Percentiles rank a stretch among this genome's conserved stretches.
These are phyloP conservation scores for Phlebopus sp. DNA, from an alignment of 1,284 basidiomycete genomes.

Conservation along the genomic window DNA sequence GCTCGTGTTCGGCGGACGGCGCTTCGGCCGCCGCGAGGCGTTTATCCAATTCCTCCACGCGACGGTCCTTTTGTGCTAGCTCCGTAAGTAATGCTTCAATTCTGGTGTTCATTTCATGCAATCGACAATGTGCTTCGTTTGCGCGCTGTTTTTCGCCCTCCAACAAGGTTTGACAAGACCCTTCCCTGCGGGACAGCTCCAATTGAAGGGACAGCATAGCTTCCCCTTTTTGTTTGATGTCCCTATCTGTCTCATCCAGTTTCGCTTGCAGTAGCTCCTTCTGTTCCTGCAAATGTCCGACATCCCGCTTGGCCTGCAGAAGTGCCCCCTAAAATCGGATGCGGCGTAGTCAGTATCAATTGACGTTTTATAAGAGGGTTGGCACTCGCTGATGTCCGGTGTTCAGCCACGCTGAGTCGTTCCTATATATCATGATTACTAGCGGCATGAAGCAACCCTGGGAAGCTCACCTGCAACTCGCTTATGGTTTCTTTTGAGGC, in stretches of 20 bases:
- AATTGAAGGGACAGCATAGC: conserved; percentile 19
- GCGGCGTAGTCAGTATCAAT: conserved; percentile 4
- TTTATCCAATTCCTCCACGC: conserved; percentile 20
- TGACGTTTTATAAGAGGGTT: not conserved
- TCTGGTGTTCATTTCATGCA: conserved; percentile 19
- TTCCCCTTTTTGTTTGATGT: conserved; percentile 12
- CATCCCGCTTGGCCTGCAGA: conserved; percentile 16
- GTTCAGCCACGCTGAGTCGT: conserved; percentile 18
- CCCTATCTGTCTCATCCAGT: conserved; percentile 14
- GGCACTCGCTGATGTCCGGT: conserved; percentile 15
- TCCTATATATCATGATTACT: conserved; percentile 14
- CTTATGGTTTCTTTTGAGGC: conserved; percentile 52
- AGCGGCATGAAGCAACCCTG: not conserved
- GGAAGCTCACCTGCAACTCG: conserved; percentile 47
- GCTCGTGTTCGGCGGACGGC: conserved; percentile 18
- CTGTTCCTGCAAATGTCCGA: conserved; percentile 20
- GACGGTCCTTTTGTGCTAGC: conserved; percentile 20
- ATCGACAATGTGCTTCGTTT: conserved; percentile 19
- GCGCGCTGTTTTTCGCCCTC: conserved; percentile 21
- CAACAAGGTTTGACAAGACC: conserved; percentile 21
- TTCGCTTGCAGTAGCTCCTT: conserved; percentile 18
- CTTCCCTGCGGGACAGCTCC: conserved; percentile 28
- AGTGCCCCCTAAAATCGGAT: conserved; percentile 16
- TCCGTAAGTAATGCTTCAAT: conserved; percentile 23
- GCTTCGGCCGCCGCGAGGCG: conserved; percentile 22